Evolutionary conservation across 2,329 filamentous ascomycete genomes (phyloP).

Genomic region (Monilinia polystroma): DNA sequence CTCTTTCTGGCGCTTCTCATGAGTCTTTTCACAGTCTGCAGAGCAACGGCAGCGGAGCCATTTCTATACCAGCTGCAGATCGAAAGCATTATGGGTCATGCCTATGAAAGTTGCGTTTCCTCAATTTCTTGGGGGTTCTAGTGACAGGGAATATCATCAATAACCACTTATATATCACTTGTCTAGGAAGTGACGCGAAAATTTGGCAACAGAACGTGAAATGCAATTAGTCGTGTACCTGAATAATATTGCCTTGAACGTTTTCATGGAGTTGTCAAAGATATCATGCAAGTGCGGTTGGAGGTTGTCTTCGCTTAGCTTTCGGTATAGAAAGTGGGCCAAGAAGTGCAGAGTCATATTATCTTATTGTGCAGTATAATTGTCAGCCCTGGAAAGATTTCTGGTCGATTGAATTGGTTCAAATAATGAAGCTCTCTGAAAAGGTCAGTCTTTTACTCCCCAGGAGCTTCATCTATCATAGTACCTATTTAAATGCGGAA

Average conservation of each 20-base stretch:
- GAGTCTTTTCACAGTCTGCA: not conserved
- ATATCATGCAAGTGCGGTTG: not conserved
- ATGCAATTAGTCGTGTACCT: not conserved
- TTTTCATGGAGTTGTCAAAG: not conserved
- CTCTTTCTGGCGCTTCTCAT: not conserved
- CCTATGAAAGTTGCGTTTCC: not conserved
- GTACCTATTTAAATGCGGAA: too few species aligned
- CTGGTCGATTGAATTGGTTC: too few species aligned
- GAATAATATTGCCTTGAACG: not conserved
- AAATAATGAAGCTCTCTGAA: not conserved
- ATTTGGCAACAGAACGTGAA: not conserved
- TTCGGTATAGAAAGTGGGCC: too few species aligned
- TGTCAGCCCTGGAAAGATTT: not conserved
- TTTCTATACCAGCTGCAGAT: fast-evolving
- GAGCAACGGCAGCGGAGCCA: too few species aligned
- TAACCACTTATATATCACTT: not conserved
- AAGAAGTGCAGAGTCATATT: not conserved
- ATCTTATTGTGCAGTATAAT: not conserved
- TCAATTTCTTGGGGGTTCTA: too few species aligned
- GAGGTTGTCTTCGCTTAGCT: not conserved
- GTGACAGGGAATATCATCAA: not conserved
- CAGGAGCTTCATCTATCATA: too few species aligned
- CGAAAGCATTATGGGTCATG: not conserved
- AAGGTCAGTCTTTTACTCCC: too few species aligned
- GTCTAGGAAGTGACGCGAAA: not conserved